Conservation (phyloP, 2,329 filamentous ascomycete species). For the Pyrenophora seminiperda region DNA sequence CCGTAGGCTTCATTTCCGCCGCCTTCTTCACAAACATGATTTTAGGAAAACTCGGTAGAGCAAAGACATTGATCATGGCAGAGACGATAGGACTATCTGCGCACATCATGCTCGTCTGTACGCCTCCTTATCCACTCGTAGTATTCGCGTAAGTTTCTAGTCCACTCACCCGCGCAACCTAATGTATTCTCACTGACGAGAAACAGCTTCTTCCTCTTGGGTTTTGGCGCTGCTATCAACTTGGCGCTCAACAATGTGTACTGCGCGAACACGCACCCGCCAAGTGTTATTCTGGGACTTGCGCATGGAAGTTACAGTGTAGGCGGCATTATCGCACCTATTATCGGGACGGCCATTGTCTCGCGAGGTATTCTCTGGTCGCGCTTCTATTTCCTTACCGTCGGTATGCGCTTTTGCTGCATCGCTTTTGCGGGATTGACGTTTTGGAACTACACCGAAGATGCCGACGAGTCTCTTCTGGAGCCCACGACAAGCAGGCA, state of each 20-base stretch:
- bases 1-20: conserved; percentile 74
- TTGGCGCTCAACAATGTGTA: conserved; percentile 63
- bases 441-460: conserved; percentile 72
- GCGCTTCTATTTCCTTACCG: conserved; percentile 71
- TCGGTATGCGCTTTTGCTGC: conserved; percentile 64
- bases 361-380: conserved; percentile 68
- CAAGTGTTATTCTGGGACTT: conserved; percentile 61
- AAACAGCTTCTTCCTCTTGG: conserved; percentile 68
- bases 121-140: conserved; percentile 72
- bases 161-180: no score
- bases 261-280: conserved; percentile 58
- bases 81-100: conserved; percentile 63
- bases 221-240: conserved; percentile 57
- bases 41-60: conserved; percentile 67
- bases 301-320: conserved; percentile 68
- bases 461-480: conserved; percentile 55
- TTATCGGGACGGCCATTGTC: conserved; percentile 76
- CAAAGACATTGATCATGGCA: conserved; percentile 65
- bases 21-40: conserved; percentile 72
- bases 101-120: conserved; percentile 68
- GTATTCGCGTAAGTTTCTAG: conserved; percentile 53
- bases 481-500: conserved; percentile 52
- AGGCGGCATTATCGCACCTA: conserved; percentile 64
- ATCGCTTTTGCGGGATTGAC: conserved; percentile 66
- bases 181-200: conserved; percentile 16